phyloP scores from a whole-genome alignment of 345 rosid genomes.

The Gynandropsis gynandra region DNA sequence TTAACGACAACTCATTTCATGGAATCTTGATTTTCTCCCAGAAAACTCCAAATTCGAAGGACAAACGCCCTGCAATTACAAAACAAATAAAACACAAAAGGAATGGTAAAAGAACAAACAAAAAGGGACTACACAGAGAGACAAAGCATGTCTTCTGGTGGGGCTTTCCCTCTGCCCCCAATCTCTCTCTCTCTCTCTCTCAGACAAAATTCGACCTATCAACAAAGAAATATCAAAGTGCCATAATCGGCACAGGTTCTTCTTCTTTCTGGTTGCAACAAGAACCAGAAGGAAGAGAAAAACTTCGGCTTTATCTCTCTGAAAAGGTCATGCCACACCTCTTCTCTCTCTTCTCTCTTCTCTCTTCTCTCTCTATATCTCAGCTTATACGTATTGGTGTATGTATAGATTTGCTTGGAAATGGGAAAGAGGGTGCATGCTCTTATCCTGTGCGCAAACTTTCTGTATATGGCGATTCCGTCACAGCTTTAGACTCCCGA shows the following conservation, averaged over 20 bases:
- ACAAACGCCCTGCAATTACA: constrained; percentile 43
- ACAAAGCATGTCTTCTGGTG: constrained; percentile 34
- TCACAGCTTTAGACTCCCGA: constrained; percentile 72
- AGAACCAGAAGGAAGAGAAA: constrained; percentile 21
- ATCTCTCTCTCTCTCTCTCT: constrained; percentile 23
- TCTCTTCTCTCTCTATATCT: constrained; percentile 13
- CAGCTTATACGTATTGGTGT: constrained; percentile 11
- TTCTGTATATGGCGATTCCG: constrained; percentile 57
- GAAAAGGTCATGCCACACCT: not conserved
- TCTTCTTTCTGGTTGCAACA: constrained; percentile 26
- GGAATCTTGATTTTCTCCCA: constrained; percentile 25
- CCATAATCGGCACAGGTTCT: constrained; percentile 24
- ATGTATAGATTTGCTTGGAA: constrained; percentile 32
- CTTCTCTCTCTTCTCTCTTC: not conserved
- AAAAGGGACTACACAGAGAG: constrained; percentile 36
- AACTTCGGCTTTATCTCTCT: not conserved
- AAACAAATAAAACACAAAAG: constrained; percentile 22
- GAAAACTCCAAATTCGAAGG: constrained; percentile 45
- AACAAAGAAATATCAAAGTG: constrained; percentile 29
- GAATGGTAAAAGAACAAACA: constrained; percentile 25
- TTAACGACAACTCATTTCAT: constrained; percentile 31
- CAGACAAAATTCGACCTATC: constrained; percentile 51
- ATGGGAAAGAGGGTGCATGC: constrained; percentile 52
- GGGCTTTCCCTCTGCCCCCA: constrained; percentile 26
- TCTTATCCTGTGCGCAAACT: constrained; percentile 60